Evolutionary conservation across 75 land plant species (phyloP), one percentile per base, ranked within the genome.

Genomic region (Pinus albicaulis): DNA sequence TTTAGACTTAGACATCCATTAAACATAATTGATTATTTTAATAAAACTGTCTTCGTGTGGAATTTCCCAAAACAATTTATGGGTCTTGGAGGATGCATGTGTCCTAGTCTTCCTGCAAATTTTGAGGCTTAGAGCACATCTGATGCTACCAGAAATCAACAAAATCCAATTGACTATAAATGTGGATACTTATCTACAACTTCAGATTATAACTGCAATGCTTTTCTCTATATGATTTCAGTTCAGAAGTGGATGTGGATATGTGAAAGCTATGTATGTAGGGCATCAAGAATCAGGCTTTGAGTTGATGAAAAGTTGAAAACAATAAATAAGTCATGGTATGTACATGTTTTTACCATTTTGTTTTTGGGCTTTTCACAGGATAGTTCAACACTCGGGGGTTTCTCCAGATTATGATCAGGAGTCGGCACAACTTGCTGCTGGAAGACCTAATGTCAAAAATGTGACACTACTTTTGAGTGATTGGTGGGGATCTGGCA

Each of bases 401-500:
- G 88, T 92, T 3, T 81, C 79, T 74, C 97, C 97, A 15, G 89
- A 86, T 81, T 94, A 77, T 66, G 82, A 79, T 13, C 74, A 88
- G 61, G 97, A 94, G 72, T 82, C 97, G 56, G 77, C 97, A 17
- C 59, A 76, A 22, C 83, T 94, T 34, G 97, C 97, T 55, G 72
- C 80, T 23, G 91, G 95, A 81, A 88, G 91, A 66, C 83, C 85
- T 38, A 92, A 92, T 80, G 95, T 94, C 64, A 34, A 92, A 72
- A 94, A 79, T 73, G 77, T 82, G 56, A 92, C 95, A 7, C 77
- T 92, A 41, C 81, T 90, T 28, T 60, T 92, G 55, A 77, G 66
- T 13, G 79, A 94, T 0, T 94, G 94, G 94, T 94, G 86, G 86
- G 97, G 95, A 55, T 86, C 92, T 56, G 97, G 97, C 17, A 82